phyloP scores from a whole-genome alignment of 2,329 filamentous ascomycete genomes.

The Colletotrichum euphorbiae region DNA sequence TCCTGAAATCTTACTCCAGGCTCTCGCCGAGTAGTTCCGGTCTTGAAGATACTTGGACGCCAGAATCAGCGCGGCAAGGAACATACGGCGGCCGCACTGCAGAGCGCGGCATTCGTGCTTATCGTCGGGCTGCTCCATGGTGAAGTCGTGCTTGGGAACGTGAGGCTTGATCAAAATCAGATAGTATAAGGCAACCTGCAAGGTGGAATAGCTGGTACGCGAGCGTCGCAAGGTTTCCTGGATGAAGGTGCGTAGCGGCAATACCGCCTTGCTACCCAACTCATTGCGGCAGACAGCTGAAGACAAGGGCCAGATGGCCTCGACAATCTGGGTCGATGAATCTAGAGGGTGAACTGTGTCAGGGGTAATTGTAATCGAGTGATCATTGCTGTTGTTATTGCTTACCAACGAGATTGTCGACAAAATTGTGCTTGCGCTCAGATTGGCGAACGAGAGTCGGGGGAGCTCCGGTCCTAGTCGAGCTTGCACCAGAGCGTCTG shows the following conservation, averaged over 20 bases:
- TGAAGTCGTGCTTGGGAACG: constrained; percentile 85
- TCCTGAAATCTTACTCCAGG: constrained; percentile 99
- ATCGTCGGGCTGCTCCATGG: constrained; percentile 84
- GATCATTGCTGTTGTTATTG: constrained; percentile 48
- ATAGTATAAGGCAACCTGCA: constrained; percentile 97
- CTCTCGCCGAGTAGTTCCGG: constrained; percentile 95
- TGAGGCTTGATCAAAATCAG: constrained; percentile 92
- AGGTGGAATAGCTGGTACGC: constrained; percentile 94
- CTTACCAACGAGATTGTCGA: constrained; percentile 98
- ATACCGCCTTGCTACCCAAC: constrained; percentile 77
- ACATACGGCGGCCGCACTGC: constrained; percentile 97
- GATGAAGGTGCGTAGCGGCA: constrained; percentile 94
- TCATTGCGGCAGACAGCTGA: constrained; percentile 82
- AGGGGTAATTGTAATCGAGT: constrained; percentile 35
- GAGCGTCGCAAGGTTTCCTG: constrained; percentile 96
- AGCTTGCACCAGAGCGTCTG: constrained; percentile 66
- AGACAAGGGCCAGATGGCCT: constrained; percentile 95
- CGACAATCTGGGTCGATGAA: constrained; percentile 96
- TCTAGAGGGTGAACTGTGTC: constrained; percentile 67
- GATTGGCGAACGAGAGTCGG: constrained; percentile 85
- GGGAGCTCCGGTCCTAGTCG: constrained; percentile 65
- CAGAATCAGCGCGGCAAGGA: constrained; percentile 91
- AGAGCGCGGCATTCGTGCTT: constrained; percentile 80
- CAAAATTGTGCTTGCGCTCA: constrained; percentile 94
- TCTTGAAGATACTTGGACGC: constrained; percentile 99